Conservation (phyloP, 106 monocot genomes). For the Phalaenopsis equestris region DNA sequence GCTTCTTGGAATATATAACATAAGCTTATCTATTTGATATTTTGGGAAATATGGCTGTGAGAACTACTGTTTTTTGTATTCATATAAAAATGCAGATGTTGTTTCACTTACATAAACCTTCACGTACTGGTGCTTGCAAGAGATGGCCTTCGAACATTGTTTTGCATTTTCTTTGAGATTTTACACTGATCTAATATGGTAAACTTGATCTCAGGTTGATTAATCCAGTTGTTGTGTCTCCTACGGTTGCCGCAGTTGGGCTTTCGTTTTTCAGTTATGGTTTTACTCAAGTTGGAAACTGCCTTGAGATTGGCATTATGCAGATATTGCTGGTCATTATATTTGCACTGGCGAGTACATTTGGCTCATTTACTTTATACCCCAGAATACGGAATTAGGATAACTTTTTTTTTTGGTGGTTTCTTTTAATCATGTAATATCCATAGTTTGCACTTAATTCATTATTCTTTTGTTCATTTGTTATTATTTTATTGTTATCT, state of each 20-base stretch:
- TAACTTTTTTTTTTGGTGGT: neutral
- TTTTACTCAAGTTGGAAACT: slow-evolving; percentile 76
- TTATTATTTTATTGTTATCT: neutral
- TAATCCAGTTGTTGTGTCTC: slow-evolving; percentile 88
- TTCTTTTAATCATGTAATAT: neutral
- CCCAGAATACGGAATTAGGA: neutral
- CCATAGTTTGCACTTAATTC: neutral
- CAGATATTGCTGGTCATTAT: slow-evolving; percentile 82
- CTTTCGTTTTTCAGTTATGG: slow-evolving; percentile 97
- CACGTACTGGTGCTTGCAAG: neutral
- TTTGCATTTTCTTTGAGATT: slow-evolving; percentile 2
- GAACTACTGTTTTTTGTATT: neutral
- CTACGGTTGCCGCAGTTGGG: slow-evolving; percentile 89
- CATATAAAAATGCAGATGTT: neutral
- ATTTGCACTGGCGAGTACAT: slow-evolving; percentile 76
- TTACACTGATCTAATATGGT: neutral
- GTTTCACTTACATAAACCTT: neutral
- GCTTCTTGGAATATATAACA: too few species aligned
- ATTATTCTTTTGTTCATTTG: neutral
- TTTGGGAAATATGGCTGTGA: neutral
- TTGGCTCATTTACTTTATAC: neutral
- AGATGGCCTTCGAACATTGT: neutral
- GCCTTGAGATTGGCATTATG: slow-evolving; percentile 80
- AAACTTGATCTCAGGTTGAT: slow-evolving; percentile 53
- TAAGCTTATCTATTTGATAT: too few species aligned